Evolutionary conservation across 441 rosid genomes (phyloP).

Genomic region (Hura crepitans): DNA sequence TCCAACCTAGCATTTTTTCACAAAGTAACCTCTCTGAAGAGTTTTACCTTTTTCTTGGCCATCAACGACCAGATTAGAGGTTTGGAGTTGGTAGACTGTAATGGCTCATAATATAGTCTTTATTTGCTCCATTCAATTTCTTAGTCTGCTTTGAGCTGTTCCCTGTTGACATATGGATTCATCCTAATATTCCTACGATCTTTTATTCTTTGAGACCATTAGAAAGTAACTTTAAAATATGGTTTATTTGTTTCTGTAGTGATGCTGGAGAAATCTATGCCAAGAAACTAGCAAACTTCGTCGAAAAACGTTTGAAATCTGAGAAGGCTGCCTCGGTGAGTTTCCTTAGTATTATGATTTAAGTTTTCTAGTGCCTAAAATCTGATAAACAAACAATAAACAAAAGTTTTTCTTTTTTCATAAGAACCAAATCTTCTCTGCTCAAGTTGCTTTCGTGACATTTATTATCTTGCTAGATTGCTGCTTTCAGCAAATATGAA

Average conservation of each 20-base stretch:
- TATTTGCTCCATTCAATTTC: background rate
- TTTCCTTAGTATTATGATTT: slow-evolving; percentile 20
- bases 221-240: slow-evolving; percentile 14
- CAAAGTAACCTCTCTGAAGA: background rate
- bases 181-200: background rate
- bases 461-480: background rate
- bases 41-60: slow-evolving; percentile 5
- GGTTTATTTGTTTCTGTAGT: slow-evolving; percentile 43
- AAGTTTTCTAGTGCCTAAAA: background rate
- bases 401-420: background rate
- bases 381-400: background rate
- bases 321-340: slow-evolving; percentile 99
- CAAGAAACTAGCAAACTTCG: slow-evolving; percentile 84
- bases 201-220: background rate
- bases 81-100: background rate
- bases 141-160: too few relatives aligned
- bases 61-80: background rate
- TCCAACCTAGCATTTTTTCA: background rate
- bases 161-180: background rate
- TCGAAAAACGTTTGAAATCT: slow-evolving; percentile 87
- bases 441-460: background rate
- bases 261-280: slow-evolving; percentile 81
- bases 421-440: background rate
- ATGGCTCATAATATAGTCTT: background rate
- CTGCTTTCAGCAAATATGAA: background rate